phyloP scores from a whole-genome alignment of 306 rosid species.

The Astragalus membranaceus region DNA sequence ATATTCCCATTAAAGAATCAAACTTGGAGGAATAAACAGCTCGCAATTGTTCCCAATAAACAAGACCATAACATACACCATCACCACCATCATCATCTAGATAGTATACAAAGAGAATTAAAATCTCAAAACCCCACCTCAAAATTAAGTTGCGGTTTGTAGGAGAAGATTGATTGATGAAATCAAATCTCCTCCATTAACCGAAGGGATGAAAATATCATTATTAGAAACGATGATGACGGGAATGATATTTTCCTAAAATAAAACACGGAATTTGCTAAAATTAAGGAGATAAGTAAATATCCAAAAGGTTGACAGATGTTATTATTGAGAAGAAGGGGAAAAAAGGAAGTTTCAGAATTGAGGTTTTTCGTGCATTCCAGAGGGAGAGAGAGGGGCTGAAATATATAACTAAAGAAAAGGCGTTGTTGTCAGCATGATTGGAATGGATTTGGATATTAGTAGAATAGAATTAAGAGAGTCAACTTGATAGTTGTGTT shows the following conservation, averaged over 20 bases:
- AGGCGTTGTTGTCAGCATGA: conserved; percentile 41
- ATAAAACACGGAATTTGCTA: conserved; percentile 25
- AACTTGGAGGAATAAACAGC: conserved; percentile 14
- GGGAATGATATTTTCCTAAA: background rate
- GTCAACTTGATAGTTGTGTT: conserved; percentile 54
- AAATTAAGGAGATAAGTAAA: conserved; percentile 15
- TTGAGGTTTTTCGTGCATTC: too few species aligned
- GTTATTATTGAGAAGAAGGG: conserved; percentile 13
- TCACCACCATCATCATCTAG: background rate
- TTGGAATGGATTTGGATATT: background rate
- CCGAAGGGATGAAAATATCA: background rate
- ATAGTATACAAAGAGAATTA: background rate
- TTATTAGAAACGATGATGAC: conserved; percentile 2
- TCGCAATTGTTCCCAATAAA: background rate
- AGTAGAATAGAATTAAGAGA: conserved; percentile 42
- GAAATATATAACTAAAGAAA: too few species aligned
- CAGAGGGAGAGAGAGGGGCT: too few species aligned
- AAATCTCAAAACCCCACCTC: conserved; percentile 13
- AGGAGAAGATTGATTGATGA: conserved; percentile 25
- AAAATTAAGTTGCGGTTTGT: background rate
- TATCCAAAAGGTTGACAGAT: conserved; percentile 1
- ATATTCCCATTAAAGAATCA: conserved; percentile 15
- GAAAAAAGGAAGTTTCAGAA: background rate
- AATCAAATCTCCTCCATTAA: conserved; percentile 25
- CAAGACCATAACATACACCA: background rate